Evolutionary conservation across 495 filamentous ascomycete species (phyloP).

Genomic region (Podospora comata): DNA sequence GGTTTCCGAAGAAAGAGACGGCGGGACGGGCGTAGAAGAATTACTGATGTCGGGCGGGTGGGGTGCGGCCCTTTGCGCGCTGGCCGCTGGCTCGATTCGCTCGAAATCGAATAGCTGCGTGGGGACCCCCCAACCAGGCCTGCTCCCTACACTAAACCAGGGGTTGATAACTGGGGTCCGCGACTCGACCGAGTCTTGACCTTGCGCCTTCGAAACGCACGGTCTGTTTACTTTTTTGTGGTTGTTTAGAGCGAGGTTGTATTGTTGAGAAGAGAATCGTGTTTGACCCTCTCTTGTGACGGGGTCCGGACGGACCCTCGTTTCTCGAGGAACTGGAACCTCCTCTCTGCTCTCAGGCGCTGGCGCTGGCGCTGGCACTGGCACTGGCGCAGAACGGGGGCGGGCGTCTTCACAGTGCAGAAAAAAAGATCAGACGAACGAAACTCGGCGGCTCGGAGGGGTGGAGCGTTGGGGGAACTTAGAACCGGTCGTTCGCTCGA

Average conservation of each 20-base stretch:
- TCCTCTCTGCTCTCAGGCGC: neutral
- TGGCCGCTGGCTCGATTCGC: conserved; percentile 10
- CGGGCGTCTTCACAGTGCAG: neutral
- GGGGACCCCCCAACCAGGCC: conserved; percentile 5
- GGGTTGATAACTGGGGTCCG: conserved; percentile 9
- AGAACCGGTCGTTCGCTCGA: neutral
- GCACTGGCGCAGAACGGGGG: neutral
- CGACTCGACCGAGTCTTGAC: conserved; percentile 1
- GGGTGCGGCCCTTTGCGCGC: conserved; percentile 9
- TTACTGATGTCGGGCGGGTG: conserved; percentile 14
- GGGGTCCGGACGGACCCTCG: neutral
- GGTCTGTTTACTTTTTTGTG: conserved; percentile 1
- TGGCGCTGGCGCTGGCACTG: too few species aligned
- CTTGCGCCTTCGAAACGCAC: neutral
- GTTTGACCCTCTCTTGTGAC: neutral
- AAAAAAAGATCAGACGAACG: neutral
- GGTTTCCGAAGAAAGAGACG: conserved; percentile 15
- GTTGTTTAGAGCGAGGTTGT: neutral
- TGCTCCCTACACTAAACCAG: neutral
- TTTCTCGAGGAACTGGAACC: neutral
- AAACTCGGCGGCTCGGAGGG: neutral
- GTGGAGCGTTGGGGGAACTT: neutral
- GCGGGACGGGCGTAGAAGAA: conserved; percentile 10
- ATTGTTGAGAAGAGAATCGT: neutral
- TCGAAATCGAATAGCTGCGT: conserved; percentile 12